Evolutionary conservation across 2,329 filamentous ascomycete species (phyloP), one percentile per base, ranked within the genome.

Genomic region (Colletotrichum sp.): DNA sequence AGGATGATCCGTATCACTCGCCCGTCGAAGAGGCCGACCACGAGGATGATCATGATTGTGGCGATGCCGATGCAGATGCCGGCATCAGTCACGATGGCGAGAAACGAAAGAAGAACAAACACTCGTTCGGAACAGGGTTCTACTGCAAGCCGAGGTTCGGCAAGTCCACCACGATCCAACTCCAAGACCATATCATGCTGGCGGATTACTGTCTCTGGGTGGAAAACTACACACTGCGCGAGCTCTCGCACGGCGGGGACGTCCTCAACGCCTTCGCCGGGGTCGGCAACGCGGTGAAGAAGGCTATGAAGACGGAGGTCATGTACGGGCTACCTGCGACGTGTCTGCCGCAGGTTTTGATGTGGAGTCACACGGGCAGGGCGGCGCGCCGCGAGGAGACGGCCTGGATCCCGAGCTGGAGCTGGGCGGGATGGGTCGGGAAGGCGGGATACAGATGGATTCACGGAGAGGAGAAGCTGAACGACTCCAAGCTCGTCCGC

Each of bases 121-220:
- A n/a, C 34, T 32, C 18, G 3, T 57, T 36, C 7, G 10, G 28
- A 4, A 69, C 65, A 1, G 71, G 71, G 6, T 69, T 69, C 71
- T 69, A 69, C 38, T 66, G 71, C 28, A 57, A 30, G 15, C 57
- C 71, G 16, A 52, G 58, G 9, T 52, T 69, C 38, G 26, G 28
- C 38, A 38, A n/a, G 3, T 34, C 48, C 13, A 30, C 36, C 57
- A 28, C 65, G 2, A 61, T 73, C 71, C 52, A 55, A 38, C 57
- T 73, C 6, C 36, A 57, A 13, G 38, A 38, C 13, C 65, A 21
- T 7, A 28, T 69, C 30, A 36, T 43, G 3, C 81, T 86, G 52
- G 82, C 83, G n/a, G 84, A 86, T 77, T 86, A 86, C 80, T 82
- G 84, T 3, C 83, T 83, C 8, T 83, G 84, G 21, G 83, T 85